These are phyloP conservation scores for Candida verbasci DNA, from an alignment of 805 yeast genomes.

Conservation along the genomic window DNA sequence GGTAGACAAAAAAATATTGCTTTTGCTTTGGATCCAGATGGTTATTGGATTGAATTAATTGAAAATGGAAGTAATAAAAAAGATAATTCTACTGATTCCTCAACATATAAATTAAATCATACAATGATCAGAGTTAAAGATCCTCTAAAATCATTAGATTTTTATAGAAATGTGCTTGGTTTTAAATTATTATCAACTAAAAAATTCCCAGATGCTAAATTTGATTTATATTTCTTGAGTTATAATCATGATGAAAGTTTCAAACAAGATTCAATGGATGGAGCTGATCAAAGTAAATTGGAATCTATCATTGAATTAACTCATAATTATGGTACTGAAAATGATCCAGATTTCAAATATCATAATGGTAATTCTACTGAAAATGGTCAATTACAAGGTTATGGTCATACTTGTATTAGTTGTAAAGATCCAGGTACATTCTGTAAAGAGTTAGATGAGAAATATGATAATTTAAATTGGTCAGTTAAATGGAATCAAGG, in stretches of 20 bases:
- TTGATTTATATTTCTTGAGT: slow-evolving; percentile 83
- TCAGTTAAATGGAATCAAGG: slow-evolving; percentile 53
- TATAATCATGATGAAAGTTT: slow-evolving; percentile 48
- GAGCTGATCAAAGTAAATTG: slow-evolving; percentile 32
- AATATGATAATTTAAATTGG: slow-evolving; percentile 47
- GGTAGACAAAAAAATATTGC: slow-evolving; percentile 95
- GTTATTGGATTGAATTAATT: slow-evolving; percentile 93
- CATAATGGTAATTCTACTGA: slow-evolving; percentile 70
- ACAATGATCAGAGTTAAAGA: slow-evolving; percentile 92
- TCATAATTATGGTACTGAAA: slow-evolving; percentile 94
- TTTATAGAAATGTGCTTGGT: slow-evolving; percentile 78
- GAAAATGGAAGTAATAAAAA: slow-evolving; percentile 46
- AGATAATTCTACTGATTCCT: slow-evolving; percentile 34
- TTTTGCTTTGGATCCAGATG: slow-evolving; percentile 91
- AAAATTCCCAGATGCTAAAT: slow-evolving; percentile 65
- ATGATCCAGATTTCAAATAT: slow-evolving; percentile 67
- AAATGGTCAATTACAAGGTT: slow-evolving; percentile 67
- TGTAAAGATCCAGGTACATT: slow-evolving; percentile 57
- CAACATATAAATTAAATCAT: slow-evolving; percentile 67
- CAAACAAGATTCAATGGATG: slow-evolving; percentile 35
- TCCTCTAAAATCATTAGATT: slow-evolving; percentile 66
- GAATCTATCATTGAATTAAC: slow-evolving; percentile 86
- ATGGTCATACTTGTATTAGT: slow-evolving; percentile 78
- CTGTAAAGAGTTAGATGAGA: slow-evolving; percentile 48
- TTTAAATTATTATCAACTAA: slow-evolving; percentile 62